Conservation (phyloP, 139 green algal species). For the Penium margaritaceum region DNA sequence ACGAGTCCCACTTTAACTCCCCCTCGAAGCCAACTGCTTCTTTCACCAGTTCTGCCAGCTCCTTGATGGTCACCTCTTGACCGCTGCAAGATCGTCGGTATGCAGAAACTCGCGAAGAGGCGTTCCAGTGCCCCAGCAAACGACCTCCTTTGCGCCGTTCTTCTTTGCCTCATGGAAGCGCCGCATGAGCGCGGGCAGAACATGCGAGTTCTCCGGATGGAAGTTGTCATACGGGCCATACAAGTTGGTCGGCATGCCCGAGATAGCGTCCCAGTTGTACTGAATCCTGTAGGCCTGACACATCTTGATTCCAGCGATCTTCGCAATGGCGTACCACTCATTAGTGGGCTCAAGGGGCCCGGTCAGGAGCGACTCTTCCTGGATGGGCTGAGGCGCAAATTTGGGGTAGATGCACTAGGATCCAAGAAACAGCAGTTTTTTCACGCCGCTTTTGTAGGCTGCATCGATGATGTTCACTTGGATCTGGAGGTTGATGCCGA, state of each 20-base stretch:
- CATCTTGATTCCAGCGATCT: slow-evolving; percentile 55
- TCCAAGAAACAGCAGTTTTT: slow-evolving; percentile 52
- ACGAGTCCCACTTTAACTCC: slow-evolving; percentile 35
- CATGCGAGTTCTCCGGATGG: slow-evolving; percentile 56
- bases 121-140: slow-evolving; percentile 59
- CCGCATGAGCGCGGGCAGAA: slow-evolving; percentile 64
- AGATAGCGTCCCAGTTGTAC: slow-evolving; percentile 41
- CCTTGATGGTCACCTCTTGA: slow-evolving; percentile 39
- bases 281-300: slow-evolving; percentile 48
- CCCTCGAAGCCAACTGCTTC: slow-evolving; percentile 41
- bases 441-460: slow-evolving; percentile 39
- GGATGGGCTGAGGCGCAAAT: slow-evolving; percentile 47
- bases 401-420: slow-evolving; percentile 56
- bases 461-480: slow-evolving; percentile 45
- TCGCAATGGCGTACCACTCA: slow-evolving; percentile 52
- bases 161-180: slow-evolving; percentile 59
- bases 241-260: slow-evolving; percentile 65
- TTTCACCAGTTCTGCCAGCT: slow-evolving; percentile 42
- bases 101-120: slow-evolving; percentile 60
- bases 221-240: slow-evolving; percentile 72
- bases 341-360: slow-evolving; percentile 52
- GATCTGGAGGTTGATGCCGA: slow-evolving; percentile 50
- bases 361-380: slow-evolving; percentile 46
- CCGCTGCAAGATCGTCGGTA: slow-evolving; percentile 48
- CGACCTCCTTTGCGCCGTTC: slow-evolving; percentile 48